These are phyloP conservation scores for Chimonanthus salicifolius DNA, from an alignment of 164 flowering plant genomes.

Conservation along the genomic window DNA sequence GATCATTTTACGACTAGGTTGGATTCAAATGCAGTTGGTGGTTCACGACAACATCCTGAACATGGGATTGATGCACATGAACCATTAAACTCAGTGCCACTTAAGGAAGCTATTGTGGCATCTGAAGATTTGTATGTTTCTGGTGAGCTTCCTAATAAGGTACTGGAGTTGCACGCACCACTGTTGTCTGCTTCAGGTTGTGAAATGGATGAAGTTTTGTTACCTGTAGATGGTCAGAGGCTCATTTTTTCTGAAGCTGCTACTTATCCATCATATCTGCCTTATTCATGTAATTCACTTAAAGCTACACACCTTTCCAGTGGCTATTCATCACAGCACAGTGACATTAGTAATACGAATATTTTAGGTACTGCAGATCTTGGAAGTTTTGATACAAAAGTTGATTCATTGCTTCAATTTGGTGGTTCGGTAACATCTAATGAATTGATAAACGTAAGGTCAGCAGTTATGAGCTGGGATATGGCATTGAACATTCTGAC, in stretches of 20 bases:
- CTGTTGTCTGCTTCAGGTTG: constrained; percentile 1
- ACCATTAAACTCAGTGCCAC: constrained; percentile 8
- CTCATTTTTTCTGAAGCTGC: constrained; percentile 11
- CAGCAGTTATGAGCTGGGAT: constrained; percentile 13
- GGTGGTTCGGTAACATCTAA: constrained; percentile 16
- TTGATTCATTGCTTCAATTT: constrained; percentile 5
- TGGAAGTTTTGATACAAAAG: neutral
- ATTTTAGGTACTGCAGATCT: neutral
- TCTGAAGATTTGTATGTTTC: constrained; percentile 5
- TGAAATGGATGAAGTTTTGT: constrained; percentile 14
- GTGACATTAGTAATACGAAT: neutral
- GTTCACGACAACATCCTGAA: constrained; percentile 13
- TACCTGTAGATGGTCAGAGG: constrained; percentile 13
- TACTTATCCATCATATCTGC: neutral
- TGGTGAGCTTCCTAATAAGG: constrained; percentile 11
- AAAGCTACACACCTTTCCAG: neutral
- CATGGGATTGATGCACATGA: constrained; percentile 18
- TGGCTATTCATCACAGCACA: neutral
- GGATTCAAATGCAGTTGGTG: constrained; percentile 10
- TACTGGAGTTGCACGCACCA: constrained; percentile 7
- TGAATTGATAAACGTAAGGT: constrained; percentile 16
- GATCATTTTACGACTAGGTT: constrained; percentile 11
- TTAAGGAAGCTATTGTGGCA: neutral
- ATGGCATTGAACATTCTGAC: constrained; percentile 19
- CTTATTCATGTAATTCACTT: neutral